A percentile compares a stretch with the other conserved stretches of the same genome.
Conservation (phyloP, 1,284 basidiomycete genomes). For the Naganishia sp. region DNA sequence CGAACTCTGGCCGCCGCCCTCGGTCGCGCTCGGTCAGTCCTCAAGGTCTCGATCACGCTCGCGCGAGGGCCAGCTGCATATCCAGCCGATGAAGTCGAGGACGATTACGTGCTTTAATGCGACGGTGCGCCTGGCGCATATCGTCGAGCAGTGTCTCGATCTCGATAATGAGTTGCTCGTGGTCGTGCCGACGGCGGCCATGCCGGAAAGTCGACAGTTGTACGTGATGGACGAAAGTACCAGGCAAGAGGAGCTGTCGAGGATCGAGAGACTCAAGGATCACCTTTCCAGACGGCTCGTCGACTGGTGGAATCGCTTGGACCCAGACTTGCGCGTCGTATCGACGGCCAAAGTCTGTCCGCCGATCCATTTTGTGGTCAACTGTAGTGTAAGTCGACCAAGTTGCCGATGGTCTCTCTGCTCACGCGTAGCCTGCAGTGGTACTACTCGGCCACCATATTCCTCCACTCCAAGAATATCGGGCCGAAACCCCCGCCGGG, state of each 20-base stretch:
- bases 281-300: conserved; percentile 39
- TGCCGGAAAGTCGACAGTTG: neutral
- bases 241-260: conserved; percentile 27
- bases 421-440: conserved; percentile 35
- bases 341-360: conserved; percentile 35
- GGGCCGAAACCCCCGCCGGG: conserved; percentile 30
- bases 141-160: conserved; percentile 49
- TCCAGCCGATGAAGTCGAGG: conserved; percentile 37
- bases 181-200: neutral
- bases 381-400: conserved; percentile 39
- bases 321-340: conserved; percentile 40
- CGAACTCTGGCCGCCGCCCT: conserved; percentile 51
- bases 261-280: conserved; percentile 30
- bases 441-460: conserved; percentile 45
- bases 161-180: conserved; percentile 40
- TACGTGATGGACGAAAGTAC: conserved; percentile 26
- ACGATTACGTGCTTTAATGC: conserved; percentile 40
- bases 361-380: conserved; percentile 46
- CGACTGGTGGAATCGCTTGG: conserved; percentile 40
- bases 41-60: conserved; percentile 9
- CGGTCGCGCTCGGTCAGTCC: conserved; percentile 35
- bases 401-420: too few species aligned
- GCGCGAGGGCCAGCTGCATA: conserved; percentile 32
- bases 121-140: conserved; percentile 46
- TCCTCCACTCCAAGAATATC: conserved; percentile 47